Evolutionary conservation across 768 basidiomycete species (phyloP).

Genomic region (Mycena belliarum): DNA sequence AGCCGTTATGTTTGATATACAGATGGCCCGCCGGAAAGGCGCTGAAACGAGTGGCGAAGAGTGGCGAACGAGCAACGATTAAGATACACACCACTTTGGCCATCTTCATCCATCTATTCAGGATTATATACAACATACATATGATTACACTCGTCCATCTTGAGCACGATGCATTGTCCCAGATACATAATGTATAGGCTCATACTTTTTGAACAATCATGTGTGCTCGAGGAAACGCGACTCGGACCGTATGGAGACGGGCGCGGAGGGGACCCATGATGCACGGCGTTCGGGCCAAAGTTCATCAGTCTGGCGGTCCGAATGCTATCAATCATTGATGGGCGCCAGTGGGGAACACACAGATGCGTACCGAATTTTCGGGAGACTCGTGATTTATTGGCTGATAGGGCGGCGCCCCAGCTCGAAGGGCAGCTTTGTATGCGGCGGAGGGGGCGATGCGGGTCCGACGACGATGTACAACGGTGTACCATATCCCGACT

Average conservation of each 20-base stretch:
- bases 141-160: constrained; percentile 1
- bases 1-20: neutral
- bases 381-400: constrained; percentile 2
- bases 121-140: neutral
- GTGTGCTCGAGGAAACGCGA: constrained; percentile 21
- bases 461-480: constrained; percentile 4
- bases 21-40: neutral
- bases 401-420: constrained; percentile 16
- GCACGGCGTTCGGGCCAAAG: neutral
- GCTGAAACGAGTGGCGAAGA: neutral
- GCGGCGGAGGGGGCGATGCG: constrained; percentile 20
- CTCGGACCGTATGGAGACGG: constrained; percentile 5
- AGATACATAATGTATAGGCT: neutral
- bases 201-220: neutral
- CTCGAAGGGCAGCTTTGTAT: constrained; percentile 17
- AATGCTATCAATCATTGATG: neutral
- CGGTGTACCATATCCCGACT: constrained; percentile 10
- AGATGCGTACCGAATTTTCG: constrained; percentile 7
- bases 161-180: neutral
- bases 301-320: constrained; percentile 3
- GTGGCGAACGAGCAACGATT: too few species aligned
- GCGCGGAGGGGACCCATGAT: constrained; percentile 4
- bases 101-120: neutral
- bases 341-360: neutral
- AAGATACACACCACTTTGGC: neutral